Conservation (phyloP, 1,284 basidiomycete species). For the Marasmius oreades region DNA sequence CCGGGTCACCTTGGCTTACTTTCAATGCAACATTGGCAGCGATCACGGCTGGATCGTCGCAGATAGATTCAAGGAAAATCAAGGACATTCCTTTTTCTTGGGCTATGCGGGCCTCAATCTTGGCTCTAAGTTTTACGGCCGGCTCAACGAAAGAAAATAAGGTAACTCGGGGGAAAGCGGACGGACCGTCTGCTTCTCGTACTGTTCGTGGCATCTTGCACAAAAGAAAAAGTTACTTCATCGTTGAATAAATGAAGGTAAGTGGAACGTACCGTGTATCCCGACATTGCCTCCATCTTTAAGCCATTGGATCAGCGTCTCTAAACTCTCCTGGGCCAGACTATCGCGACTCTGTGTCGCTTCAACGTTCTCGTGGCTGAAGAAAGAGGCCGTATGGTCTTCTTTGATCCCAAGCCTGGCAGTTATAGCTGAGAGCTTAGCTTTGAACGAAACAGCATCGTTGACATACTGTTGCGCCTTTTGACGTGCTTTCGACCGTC, state of each 20-base stretch:
- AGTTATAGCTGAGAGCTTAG: slow-evolving; percentile 7
- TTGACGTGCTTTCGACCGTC: slow-evolving; percentile 82
- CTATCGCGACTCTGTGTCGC: slow-evolving; percentile 79
- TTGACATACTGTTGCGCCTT: slow-evolving; percentile 65
- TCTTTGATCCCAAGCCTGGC: slow-evolving; percentile 75
- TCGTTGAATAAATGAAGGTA: neutral
- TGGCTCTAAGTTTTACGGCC: slow-evolving; percentile 46
- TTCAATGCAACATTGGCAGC: slow-evolving; percentile 96
- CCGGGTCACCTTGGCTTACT: slow-evolving; percentile 94
- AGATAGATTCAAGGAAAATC: slow-evolving; percentile 93
- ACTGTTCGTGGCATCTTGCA: slow-evolving; percentile 16
- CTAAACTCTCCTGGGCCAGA: slow-evolving; percentile 89
- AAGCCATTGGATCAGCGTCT: slow-evolving; percentile 94
- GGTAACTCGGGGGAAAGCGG: neutral
- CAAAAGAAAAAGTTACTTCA: neutral
- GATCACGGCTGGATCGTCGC: slow-evolving; percentile 92
- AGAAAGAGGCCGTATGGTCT: slow-evolving; percentile 91
- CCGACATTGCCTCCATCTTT: slow-evolving; percentile 96
- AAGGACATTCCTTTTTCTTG: slow-evolving; percentile 88
- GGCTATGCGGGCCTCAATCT: slow-evolving; percentile 80
- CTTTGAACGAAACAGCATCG: neutral
- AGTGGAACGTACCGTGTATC: slow-evolving; percentile 75
- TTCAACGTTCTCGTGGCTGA: slow-evolving; percentile 83
- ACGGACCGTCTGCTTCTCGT: slow-evolving; percentile 63
- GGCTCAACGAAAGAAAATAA: neutral